These are phyloP conservation scores for Halenospora varia DNA, from an alignment of 495 filamentous ascomycete species.

Conservation along the genomic window DNA sequence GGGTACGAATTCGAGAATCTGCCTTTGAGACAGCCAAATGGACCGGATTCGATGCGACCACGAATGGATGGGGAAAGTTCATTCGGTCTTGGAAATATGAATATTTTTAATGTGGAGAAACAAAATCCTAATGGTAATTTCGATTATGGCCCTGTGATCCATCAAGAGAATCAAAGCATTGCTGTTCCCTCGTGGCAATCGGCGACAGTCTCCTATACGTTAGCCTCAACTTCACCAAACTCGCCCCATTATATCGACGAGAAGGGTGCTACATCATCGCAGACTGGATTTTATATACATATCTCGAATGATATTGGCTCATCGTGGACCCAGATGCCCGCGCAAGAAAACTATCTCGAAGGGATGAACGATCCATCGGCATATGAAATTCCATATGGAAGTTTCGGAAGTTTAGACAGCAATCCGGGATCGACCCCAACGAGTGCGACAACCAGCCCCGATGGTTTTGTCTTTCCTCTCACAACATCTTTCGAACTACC, in stretches of 20 bases:
- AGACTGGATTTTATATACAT: neutral
- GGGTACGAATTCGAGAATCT: neutral
- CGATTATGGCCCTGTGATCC: neutral
- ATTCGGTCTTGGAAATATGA: neutral
- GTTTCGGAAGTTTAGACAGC: slow-evolving; percentile 12
- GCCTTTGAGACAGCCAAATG: neutral
- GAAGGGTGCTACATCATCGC: slow-evolving; percentile 1
- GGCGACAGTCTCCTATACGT: slow-evolving; percentile 14
- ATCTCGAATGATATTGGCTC: slow-evolving; percentile 1
- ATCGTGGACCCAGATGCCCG: slow-evolving; percentile 4
- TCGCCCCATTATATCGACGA: slow-evolving; percentile 6
- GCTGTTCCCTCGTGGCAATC: neutral
- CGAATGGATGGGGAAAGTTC: neutral
- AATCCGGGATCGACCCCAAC: slow-evolving; percentile 8
- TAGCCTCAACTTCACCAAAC: slow-evolving; percentile 3
- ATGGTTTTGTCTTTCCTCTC: slow-evolving; percentile 1
- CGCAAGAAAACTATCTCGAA: neutral
- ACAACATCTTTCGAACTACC: neutral
- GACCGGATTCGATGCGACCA: neutral
- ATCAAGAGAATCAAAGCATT: neutral
- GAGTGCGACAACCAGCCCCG: slow-evolving; percentile 9
- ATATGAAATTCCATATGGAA: slow-evolving; percentile 9
- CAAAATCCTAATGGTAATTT: neutral
- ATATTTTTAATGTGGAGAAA: slow-evolving; percentile 1
- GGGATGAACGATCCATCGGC: slow-evolving; percentile 1